Evolutionary conservation across 306 rosid species (phyloP), one percentile per base, ranked within the genome.

Genomic region (Erythrophleum fordii): DNA sequence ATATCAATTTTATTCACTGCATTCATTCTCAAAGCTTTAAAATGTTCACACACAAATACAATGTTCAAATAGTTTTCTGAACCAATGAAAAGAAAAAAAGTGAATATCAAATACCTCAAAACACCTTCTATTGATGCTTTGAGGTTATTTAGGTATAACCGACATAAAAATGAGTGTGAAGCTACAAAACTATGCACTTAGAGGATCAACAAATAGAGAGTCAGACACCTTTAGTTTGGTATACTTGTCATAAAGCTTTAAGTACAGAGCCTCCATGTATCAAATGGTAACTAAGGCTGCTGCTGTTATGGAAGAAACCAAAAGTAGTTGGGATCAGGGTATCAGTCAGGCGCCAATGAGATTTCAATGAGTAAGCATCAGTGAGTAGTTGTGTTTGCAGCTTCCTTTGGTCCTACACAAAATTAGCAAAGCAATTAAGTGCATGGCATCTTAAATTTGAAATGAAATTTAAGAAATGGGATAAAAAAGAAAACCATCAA

Each of bases 191-290:
- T 11, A 28, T 59, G 20, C 11, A 18, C n/a, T 60, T 52, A 52
- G 26, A 66, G 1, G 28, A 55, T 12, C 34, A 72, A 51, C 66
- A 11, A 3, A 55, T 64, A 37, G 56, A 55, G 22, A 60, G 22
- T 28, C 46, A 61, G 22, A 37, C 22, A 92, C 99, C 99, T 95
- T 95, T 73, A 95, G 84, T 73, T 81, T 84, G 55, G 80, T 75
- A 90, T 90, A 95, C 86, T 87, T 91, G 48, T 89, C 88, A 78
- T 85, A 93, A 72, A 95, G 99, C 85, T 95, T 95, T n/a, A 85
- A 60, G 83, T 93, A 93, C 13, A 95, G 90, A 64, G 88, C 75
- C 83, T 90, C 98, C 93, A 92, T 90, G 75, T 78, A 25, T 25
- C 26, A 17, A 55, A 56, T 13, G 44, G 37, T 45, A 26, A 41